A percentile compares a stretch with the other conserved stretches of the same genome.
Evolutionary conservation across 192 early-diverging fungal genomes (phyloP).

Genomic region (Umbelopsis ramanniana): DNA sequence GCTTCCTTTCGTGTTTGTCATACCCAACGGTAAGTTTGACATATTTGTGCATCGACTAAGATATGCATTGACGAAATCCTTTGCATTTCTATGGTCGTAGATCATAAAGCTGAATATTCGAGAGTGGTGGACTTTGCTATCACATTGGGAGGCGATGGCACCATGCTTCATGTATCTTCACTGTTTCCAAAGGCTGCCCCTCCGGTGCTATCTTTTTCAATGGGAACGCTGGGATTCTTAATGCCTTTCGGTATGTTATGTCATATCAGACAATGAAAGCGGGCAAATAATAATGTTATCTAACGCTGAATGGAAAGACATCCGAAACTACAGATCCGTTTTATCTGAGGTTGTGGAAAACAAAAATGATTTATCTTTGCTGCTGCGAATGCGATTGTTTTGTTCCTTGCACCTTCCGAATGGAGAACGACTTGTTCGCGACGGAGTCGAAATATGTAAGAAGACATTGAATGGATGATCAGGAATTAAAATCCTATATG

Average conservation of each 20-base stretch:
- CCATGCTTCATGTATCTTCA: constrained; percentile 85
- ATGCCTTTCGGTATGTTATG: constrained; percentile 71
- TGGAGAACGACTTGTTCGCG: constrained; percentile 53
- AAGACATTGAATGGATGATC: background rate
- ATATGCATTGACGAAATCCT: background rate
- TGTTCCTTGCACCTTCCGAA: constrained; percentile 63
- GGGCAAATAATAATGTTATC: background rate
- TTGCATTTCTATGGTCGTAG: constrained; percentile 21
- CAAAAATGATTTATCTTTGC: constrained; percentile 54
- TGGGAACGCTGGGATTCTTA: constrained; percentile 93
- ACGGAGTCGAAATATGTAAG: constrained; percentile 54
- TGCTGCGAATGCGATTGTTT: constrained; percentile 80
- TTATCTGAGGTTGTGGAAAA: constrained; percentile 68
- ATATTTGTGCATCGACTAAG: background rate
- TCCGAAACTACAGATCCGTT: constrained; percentile 63
- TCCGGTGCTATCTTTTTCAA: constrained; percentile 91
- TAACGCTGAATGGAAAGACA: constrained; percentile 48
- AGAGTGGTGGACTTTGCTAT: constrained; percentile 82
- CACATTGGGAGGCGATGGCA: constrained; percentile 95
- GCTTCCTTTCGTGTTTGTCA: constrained; percentile 59
- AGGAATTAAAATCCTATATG: background rate
- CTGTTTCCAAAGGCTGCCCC: constrained; percentile 78
- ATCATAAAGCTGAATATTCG: constrained; percentile 60
- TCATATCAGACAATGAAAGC: no score
- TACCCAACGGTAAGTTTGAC: constrained; percentile 46